Conservation (phyloP, 148 eudicot species). For the Rheum nobile region DNA sequence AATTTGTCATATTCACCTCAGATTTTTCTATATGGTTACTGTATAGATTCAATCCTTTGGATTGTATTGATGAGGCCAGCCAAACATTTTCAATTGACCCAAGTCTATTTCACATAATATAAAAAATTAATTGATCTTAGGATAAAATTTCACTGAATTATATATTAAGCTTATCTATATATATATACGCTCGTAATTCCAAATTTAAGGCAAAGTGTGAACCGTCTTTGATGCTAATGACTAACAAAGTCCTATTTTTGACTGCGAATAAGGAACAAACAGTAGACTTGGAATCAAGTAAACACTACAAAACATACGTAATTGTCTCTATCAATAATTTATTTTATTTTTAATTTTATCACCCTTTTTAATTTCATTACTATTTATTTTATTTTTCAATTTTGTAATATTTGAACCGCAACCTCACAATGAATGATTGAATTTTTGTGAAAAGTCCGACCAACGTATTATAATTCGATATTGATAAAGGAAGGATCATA, state of each 20-base stretch:
- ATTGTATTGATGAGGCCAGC: background rate
- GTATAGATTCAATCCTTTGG: background rate
- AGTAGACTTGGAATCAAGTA: conserved; percentile 4
- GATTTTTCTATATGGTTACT: background rate
- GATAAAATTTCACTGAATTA: no score
- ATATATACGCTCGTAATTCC: no score
- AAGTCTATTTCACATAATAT: no score
- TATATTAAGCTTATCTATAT: no score
- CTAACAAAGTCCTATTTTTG: background rate
- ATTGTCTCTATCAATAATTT: background rate
- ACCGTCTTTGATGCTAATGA: background rate
- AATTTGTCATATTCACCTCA: background rate
- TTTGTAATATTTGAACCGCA: background rate
- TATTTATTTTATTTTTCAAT: background rate
- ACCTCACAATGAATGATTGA: background rate
- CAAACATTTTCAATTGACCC: no score
- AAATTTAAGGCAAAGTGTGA: background rate
- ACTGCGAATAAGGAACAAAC: background rate
- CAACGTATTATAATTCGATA: background rate
- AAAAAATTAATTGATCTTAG: no score
- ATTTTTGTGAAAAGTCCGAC: background rate
- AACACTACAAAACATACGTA: conserved; percentile 1
- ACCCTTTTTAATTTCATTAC: background rate
- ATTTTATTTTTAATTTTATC: background rate
- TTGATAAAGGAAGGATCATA: background rate